Evolutionary conservation across 2,329 filamentous ascomycete species (phyloP), one percentile per base, ranked within the genome.

Genomic region (Monilinia polystroma): DNA sequence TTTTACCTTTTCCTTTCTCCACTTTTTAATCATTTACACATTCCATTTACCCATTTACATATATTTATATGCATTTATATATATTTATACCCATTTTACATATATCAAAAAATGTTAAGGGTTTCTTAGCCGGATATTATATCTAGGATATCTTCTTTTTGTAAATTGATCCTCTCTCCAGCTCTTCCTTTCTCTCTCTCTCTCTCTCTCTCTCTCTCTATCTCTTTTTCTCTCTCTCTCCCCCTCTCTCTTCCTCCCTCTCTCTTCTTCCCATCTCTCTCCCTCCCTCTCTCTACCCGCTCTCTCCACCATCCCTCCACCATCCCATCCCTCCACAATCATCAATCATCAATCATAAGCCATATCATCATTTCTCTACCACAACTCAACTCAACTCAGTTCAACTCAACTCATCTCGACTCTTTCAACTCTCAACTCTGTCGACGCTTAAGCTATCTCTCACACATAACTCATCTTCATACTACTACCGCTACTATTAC

Each of bases 271-370:
- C 32, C 32, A 5, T 41, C 38, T 14, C 38, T 41, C 11, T 10
- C 6, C 38, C 38, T 11, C 14, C 3, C 56, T 52, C 16, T 32
- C 58, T 12, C 2, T 29, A 29, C 4, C 29, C 55, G 54, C 35
- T 32, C 26, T 32, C 49, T 58, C 20, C 53, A n/a, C 49, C 51
- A 41, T 38, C 51, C 55, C 64, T 64, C 43, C 54, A 49, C 67
- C 59, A 38, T 29, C 32, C 67, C 59, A 38, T 29, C 32, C 32
- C 10, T 47, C 38, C 38, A 59, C 56, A 47, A 47, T 47, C 43
- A 47, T 20, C 43, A 38, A 38, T 45, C 43, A 47, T 20, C 43
- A 41, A 41, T 47, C 43, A 47, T 47, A 18, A 18, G 4, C 18
- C 43, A 47, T 20, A 18, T 20, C 43, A 47, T 18, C 43, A 18